Evolutionary conservation across 2,329 filamentous ascomycete species (phyloP), one percentile per base, ranked within the genome.

Genomic region (Aspergillus unguis): DNA sequence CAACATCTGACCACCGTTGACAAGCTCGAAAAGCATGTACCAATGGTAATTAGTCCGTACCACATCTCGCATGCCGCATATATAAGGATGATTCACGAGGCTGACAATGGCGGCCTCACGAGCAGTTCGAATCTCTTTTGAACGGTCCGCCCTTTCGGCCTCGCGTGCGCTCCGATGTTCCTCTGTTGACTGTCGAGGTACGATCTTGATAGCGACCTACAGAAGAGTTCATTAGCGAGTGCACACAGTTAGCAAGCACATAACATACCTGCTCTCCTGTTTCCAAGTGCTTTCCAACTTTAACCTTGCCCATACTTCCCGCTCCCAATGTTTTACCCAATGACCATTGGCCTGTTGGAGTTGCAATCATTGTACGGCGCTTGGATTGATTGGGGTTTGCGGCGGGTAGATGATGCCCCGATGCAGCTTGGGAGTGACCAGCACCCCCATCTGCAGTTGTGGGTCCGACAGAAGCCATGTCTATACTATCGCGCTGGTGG

Each of bases 11-110:
- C 94, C 94, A 44, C 94, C 94, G 68, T 99, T 96, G 72, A 99
- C 94, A 71, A 94, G 96, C 75, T 99, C 94, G 68, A 96, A 99
- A 47, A 99, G 85, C 94, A 99, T 99, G 74, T 99, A 99, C 94
- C 94, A 99, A 73, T 99, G 94, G 70, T 96, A 94, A 66, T 94
- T 92, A 46, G 94, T 97, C 53, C 92, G 87, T 52, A 97, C 88
- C 27, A 96, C 91, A 74, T 99, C 94, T 60, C 91, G 85, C 81
- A 99, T 88, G 54, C 89, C 91, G 70, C 94, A 97, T 53, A 99
- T 95, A 68, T 96, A 95, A 10, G 92, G 94, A 66, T 97, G 94
- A 66, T 91, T 90, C 52, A 96, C 82, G 44, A 99, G 84, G 27
- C 90, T 95, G 58, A 96, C 92, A 66, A 99, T 97, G 61, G 94